Evolutionary conservation across 228 moss, liverwort and hornwort genomes (phyloP), one percentile per base, ranked within the genome.

Genomic region (Sphagnum magellanicum): DNA sequence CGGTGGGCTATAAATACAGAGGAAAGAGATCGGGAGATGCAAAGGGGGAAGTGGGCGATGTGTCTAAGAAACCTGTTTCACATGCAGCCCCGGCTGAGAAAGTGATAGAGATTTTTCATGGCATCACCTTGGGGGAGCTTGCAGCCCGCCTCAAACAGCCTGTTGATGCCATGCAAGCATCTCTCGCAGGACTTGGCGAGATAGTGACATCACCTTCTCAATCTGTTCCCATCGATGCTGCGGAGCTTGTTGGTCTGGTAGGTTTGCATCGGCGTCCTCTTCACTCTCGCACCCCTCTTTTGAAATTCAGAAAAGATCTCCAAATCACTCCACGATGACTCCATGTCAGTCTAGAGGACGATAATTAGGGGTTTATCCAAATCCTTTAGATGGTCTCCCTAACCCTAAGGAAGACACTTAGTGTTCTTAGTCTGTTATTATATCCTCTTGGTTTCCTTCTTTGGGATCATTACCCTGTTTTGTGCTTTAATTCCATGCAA

Each of bases 131-230:
- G 16, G 79, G 60, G 16, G 75, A 82, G 52, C 75, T 86, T 8
- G 86, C 82, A 58, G 14, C 16, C 75, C 82, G 75, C 8, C 67
- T 86, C 15, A 50, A 65, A 15, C 86, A 75, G 71, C 62, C 79
- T 10, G 69, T 75, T 66, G 79, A 80, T 49, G 67, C 16, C 12
- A 70, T 86, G 12, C 79, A 61, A 74, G 69, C 82, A 5, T 63
- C 7, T 16, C 67, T 86, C 72, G 53, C 79, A 59, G 86, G 86
- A 50, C 70, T 80, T 72, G 86, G 82, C 60, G 82, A 86, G 67
- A 69, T 75, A 63, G 74, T 51, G 51, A 68, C 71, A 15, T 48
- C 50, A 49, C 14, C 64, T 48, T 64, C 50, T 64, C 79, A 72
- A 49, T 62, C 50, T 63, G 86, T 82, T 63, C 53, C 77, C 55